Evolutionary conservation across 129 eudicot species (phyloP).

Genomic region (Flaveria linearis): DNA sequence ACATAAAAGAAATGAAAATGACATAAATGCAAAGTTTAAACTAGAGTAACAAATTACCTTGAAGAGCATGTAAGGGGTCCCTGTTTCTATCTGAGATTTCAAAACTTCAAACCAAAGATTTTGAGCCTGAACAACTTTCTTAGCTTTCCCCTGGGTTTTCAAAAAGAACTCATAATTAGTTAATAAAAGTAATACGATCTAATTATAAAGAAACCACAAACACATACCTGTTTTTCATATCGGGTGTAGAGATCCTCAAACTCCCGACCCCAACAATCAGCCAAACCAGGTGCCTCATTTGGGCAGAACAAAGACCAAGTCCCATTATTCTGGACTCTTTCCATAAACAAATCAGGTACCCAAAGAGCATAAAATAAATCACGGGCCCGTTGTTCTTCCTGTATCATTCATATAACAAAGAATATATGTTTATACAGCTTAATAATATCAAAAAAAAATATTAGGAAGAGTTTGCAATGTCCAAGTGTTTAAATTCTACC

Average conservation of each 20-base stretch:
- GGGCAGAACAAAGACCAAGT: conserved; percentile 97
- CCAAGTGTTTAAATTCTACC: conserved; percentile 29
- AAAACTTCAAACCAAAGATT: conserved; percentile 80
- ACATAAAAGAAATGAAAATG: neutral
- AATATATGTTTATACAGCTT: too few species aligned
- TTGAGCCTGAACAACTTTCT: conserved; percentile 81
- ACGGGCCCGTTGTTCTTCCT: conserved; percentile 97
- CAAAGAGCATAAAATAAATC: conserved; percentile 94
- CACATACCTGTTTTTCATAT: conserved; percentile 72
- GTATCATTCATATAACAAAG: conserved; percentile 1
- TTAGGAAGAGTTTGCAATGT: too few species aligned
- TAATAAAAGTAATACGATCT: neutral
- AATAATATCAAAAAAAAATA: too few species aligned
- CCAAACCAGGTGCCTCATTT: conserved; percentile 94
- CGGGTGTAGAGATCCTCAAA: conserved; percentile 74
- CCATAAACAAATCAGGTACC: conserved; percentile 96
- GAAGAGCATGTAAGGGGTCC: conserved; percentile 95
- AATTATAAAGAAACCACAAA: neutral
- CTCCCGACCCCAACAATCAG: conserved; percentile 95
- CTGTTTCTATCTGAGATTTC: conserved; percentile 88
- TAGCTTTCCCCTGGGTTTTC: conserved; percentile 72
- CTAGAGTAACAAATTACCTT: conserved; percentile 48
- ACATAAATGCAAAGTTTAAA: neutral
- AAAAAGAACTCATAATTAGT: neutral
- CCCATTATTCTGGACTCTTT: conserved; percentile 72